Evolutionary conservation across 2,329 filamentous ascomycete genomes (phyloP).

Genomic region (Colletotrichum horii): DNA sequence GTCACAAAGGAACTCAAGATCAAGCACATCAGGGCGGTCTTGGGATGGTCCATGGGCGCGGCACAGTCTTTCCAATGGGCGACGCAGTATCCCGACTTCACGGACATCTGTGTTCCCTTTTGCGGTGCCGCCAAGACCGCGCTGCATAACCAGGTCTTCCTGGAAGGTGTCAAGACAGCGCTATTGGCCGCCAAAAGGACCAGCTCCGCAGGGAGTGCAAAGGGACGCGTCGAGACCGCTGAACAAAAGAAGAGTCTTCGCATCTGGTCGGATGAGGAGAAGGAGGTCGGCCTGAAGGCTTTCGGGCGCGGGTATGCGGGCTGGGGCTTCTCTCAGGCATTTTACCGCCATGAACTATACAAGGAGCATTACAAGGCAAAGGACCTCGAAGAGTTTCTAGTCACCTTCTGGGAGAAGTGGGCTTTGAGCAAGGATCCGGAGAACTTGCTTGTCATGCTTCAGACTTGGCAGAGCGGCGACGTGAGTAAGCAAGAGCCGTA

Average conservation of each 20-base stretch:
- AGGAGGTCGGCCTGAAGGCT: slow-evolving; percentile 62
- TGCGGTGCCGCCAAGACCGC: slow-evolving; percentile 56
- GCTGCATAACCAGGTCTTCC: slow-evolving; percentile 58
- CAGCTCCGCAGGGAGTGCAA: slow-evolving; percentile 54
- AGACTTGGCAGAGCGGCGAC: slow-evolving; percentile 80
- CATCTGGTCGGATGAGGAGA: slow-evolving; percentile 46
- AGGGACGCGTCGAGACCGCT: slow-evolving; percentile 31
- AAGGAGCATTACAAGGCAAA: slow-evolving; percentile 45
- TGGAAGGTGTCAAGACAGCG: slow-evolving; percentile 57
- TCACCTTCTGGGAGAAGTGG: slow-evolving; percentile 79
- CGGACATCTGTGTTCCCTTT: slow-evolving; percentile 49
- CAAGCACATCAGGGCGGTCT: slow-evolving; percentile 46
- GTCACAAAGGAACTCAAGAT: slow-evolving; percentile 48
- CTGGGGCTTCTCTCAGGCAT: slow-evolving; percentile 81
- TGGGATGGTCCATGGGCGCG: slow-evolving; percentile 64
- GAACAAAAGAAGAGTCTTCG: slow-evolving; percentile 17
- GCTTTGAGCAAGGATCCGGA: slow-evolving; percentile 76
- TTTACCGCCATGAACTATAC: slow-evolving; percentile 76
- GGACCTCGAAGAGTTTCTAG: slow-evolving; percentile 73
- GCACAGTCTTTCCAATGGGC: slow-evolving; percentile 59
- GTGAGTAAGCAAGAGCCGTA: slow-evolving; percentile 72
- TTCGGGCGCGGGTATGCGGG: slow-evolving; percentile 79
- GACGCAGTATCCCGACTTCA: slow-evolving; percentile 53
- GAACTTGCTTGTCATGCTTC: slow-evolving; percentile 76
- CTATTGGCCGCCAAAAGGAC: slow-evolving; percentile 43